Base-by-base conservation (phyloP, 2,329 filamentous ascomycete species). In the Diaporthe aspalathi region DNA sequence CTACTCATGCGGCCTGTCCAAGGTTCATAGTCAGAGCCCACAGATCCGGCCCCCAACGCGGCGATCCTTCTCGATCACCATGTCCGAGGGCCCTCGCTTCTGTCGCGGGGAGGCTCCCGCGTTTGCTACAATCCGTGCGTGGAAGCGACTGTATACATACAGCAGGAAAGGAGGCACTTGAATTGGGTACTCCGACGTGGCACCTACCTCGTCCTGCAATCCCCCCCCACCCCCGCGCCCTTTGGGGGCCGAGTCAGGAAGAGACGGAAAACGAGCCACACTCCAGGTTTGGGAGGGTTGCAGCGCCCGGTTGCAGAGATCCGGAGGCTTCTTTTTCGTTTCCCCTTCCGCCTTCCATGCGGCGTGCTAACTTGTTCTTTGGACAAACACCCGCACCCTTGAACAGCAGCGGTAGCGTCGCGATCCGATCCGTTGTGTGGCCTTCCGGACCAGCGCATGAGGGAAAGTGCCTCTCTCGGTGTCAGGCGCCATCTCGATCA, bases 401-500 rank as follows among this genome's bases (percentile, higher is more conserved):
- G 3, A 16, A 27, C 29, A n/a, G 43, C 29, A 32, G 57, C 22
- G 22, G 17, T 17, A 20, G 14, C 43, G 5, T 38, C 6, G 12
- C 49, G 38, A 45, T 12, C 22, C 22, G 57, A 35, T 32, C 32
- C n/a, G n/a, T n/a, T n/a, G 32, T 47, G 43, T 63, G 40, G 12
- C 20, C 60, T 65, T 12, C 29, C 35, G 35, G n/a, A 22, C n/a
- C 50, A 47, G 43, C 50, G 35, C 35, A 38, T 38, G 11, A 38
- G 9, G 35, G 35, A 38, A 38, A 11, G 35, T n/a, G 35, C 6
- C 35, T 32, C 32, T 32, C 8, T 8, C n/a, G n/a, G 32, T 5
- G 27, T 24, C 29, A 65, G n/a, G 60, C 60, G 50, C 11, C 60
- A 65, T 65, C 60, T 65, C 60, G 45, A 65, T 38, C 40, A 45